Percentiles rank a stretch among this genome's conserved stretches.
Conservation (phyloP, 495 filamentous ascomycete species). For the Neurospora terricola region DNA sequence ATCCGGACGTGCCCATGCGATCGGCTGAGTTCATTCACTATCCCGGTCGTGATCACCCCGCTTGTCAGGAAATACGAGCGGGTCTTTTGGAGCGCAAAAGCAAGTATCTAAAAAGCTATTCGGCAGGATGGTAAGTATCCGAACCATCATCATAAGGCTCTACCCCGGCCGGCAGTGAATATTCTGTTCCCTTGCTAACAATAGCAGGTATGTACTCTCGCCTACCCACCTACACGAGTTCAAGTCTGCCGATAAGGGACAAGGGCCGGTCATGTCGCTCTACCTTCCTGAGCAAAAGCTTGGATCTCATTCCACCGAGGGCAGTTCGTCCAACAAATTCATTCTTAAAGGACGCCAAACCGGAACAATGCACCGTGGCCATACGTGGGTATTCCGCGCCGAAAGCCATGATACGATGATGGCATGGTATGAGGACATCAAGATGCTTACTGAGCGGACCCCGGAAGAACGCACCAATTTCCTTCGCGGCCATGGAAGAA, state of each 20-base stretch:
- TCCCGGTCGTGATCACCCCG: conserved; percentile 82
- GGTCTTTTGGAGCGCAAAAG: conserved; percentile 94
- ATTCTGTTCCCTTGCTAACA: conserved; percentile 21
- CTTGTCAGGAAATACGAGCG: conserved; percentile 75
- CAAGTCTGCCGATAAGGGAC: conserved; percentile 67
- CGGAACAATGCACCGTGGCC: conserved; percentile 84
- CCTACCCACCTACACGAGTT: conserved; percentile 97
- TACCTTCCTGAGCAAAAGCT: conserved; percentile 92
- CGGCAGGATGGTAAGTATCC: conserved; percentile 75
- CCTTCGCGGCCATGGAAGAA: conserved; percentile 67
- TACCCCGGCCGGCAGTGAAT: neutral
- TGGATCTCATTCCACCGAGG: conserved; percentile 77
- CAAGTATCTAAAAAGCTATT: conserved; percentile 98
- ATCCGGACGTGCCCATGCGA: conserved; percentile 71
- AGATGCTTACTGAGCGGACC: conserved; percentile 73
- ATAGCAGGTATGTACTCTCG: conserved; percentile 83
- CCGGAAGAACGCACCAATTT: conserved; percentile 83
- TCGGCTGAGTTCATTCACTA: conserved; percentile 79
- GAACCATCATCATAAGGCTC: neutral
- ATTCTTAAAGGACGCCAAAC: conserved; percentile 93
- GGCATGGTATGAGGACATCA: conserved; percentile 92
- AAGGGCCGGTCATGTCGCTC: conserved; percentile 83
- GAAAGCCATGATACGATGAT: conserved; percentile 96
- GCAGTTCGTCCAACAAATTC: conserved; percentile 92
- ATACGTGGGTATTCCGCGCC: conserved; percentile 95